These are phyloP conservation scores for Cutaneotrichosporon cavernicola DNA, from an alignment of 1,284 basidiomycete species.

Conservation along the genomic window DNA sequence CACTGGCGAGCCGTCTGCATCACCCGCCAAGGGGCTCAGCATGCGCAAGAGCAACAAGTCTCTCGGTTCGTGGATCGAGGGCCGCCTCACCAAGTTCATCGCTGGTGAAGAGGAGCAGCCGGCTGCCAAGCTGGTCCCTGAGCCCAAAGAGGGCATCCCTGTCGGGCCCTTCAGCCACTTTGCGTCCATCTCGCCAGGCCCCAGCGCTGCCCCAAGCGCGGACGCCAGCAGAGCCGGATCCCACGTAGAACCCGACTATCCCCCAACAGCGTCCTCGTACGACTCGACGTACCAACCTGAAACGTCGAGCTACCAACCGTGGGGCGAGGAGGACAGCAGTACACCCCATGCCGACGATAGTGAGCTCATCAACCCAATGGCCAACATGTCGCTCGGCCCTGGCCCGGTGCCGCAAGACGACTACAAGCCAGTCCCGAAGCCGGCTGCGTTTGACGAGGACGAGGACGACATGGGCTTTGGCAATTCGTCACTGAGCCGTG, in stretches of 20 bases:
- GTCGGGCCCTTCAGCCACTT: conserved; percentile 91
- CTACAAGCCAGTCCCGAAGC: conserved; percentile 11
- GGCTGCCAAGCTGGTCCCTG: conserved; percentile 30
- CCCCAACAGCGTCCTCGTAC: background rate
- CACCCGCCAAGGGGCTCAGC: conserved; percentile 64
- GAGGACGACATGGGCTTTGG: conserved; percentile 90
- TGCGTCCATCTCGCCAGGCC: conserved; percentile 83
- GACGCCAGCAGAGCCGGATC: conserved; percentile 50
- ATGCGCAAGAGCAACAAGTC: conserved; percentile 66
- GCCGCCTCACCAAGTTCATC: conserved; percentile 93
- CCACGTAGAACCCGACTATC: conserved; percentile 26
- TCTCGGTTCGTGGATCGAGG: conserved; percentile 89
- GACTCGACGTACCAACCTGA: conserved; percentile 1
- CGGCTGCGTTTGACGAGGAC: conserved; percentile 59
- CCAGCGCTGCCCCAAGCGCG: conserved; percentile 58
- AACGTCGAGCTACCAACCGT: conserved; percentile 19
- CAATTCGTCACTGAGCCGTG: conserved; percentile 59
- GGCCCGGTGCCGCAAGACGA: conserved; percentile 5
- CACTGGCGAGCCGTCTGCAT: conserved; percentile 70
- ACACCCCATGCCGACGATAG: conserved; percentile 15
- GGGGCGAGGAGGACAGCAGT: conserved; percentile 12
- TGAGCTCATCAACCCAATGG: conserved; percentile 10
- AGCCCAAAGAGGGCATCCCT: conserved; percentile 33
- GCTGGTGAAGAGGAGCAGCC: conserved; percentile 70
- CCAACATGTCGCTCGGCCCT: conserved; percentile 10